These are phyloP conservation scores for Ceratocystis eucalypticola DNA, from an alignment of 2,329 filamentous ascomycete genomes.

Conservation along the genomic window DNA sequence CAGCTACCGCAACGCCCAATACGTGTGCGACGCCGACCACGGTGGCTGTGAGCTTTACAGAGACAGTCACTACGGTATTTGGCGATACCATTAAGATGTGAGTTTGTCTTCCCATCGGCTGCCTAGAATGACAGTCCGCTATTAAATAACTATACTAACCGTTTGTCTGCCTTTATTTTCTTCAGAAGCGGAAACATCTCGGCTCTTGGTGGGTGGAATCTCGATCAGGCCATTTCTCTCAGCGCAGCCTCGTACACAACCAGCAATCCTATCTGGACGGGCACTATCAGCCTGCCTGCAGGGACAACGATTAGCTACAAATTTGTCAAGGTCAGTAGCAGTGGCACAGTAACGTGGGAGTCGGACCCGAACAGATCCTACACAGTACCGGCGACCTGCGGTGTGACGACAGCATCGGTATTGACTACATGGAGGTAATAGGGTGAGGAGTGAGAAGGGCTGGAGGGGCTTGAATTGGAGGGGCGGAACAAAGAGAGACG, in stretches of 20 bases:
- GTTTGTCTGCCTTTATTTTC: neutral
- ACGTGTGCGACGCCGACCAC: slow-evolving; percentile 26
- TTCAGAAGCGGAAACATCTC: slow-evolving; percentile 27
- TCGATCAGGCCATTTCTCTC: slow-evolving; percentile 34
- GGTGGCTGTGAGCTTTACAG: slow-evolving; percentile 32
- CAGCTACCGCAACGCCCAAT: slow-evolving; percentile 1
- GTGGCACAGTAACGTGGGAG: slow-evolving; percentile 44
- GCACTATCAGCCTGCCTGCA: slow-evolving; percentile 36
- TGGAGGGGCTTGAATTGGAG: neutral
- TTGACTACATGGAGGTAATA: slow-evolving; percentile 15
- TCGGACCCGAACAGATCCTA: slow-evolving; percentile 34
- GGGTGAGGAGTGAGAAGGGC: too few species aligned
- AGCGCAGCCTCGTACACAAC: slow-evolving; percentile 40
- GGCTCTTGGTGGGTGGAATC: slow-evolving; percentile 28
- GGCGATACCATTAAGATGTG: slow-evolving; percentile 38
- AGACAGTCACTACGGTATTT: slow-evolving; percentile 32
- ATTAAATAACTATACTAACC: neutral
- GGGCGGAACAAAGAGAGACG: neutral
- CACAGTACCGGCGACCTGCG: slow-evolving; percentile 21
- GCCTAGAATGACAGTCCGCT: neutral
- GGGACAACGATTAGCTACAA: slow-evolving; percentile 46
- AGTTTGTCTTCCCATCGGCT: slow-evolving; percentile 23
- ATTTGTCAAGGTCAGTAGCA: slow-evolving; percentile 41
- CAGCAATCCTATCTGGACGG: slow-evolving; percentile 42
- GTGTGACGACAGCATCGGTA: slow-evolving; percentile 17